Evolutionary conservation across 2,329 filamentous ascomycete species (phyloP).

Genomic region (Juglanconis juglandina): DNA sequence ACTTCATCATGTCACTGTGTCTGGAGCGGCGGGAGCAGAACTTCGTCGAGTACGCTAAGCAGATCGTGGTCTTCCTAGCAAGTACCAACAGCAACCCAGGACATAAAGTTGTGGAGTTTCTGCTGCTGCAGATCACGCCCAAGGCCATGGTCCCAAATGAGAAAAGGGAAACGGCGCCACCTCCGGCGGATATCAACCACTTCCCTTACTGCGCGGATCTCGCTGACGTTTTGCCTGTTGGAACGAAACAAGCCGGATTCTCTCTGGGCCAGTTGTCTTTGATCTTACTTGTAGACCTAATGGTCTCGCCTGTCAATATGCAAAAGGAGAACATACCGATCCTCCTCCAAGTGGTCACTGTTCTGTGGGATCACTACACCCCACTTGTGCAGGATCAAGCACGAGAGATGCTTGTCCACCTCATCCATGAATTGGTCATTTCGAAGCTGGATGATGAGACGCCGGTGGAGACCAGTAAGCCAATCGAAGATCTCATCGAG

Average conservation of each 20-base stretch:
- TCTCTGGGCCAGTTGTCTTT: constrained; percentile 90
- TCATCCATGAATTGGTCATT: constrained; percentile 93
- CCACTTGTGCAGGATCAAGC: constrained; percentile 94
- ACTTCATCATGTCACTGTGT: constrained; percentile 94
- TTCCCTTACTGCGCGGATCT: constrained; percentile 91
- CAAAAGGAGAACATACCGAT: constrained; percentile 76
- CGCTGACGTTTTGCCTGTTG: constrained; percentile 72
- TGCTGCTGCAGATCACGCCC: constrained; percentile 85
- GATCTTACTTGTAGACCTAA: constrained; percentile 90
- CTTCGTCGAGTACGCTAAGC: constrained; percentile 96
- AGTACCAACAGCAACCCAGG: constrained; percentile 71
- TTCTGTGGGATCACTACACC: constrained; percentile 97
- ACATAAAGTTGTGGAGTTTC: constrained; percentile 88
- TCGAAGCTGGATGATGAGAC: constrained; percentile 68
- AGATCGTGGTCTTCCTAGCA: constrained; percentile 94
- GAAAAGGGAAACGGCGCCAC: constrained; percentile 65
- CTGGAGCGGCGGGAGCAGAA: constrained; percentile 94
- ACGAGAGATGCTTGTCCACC: constrained; percentile 93
- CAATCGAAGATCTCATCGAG: constrained; percentile 85
- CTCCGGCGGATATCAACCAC: constrained; percentile 68
- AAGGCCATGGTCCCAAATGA: constrained; percentile 96
- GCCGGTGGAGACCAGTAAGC: constrained; percentile 59
- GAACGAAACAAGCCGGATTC: constrained; percentile 88
- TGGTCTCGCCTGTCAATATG: constrained; percentile 86
- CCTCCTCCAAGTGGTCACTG: constrained; percentile 83